Evolutionary conservation across 129 eudicot species (phyloP).

Genomic region (Sambucus nigra): DNA sequence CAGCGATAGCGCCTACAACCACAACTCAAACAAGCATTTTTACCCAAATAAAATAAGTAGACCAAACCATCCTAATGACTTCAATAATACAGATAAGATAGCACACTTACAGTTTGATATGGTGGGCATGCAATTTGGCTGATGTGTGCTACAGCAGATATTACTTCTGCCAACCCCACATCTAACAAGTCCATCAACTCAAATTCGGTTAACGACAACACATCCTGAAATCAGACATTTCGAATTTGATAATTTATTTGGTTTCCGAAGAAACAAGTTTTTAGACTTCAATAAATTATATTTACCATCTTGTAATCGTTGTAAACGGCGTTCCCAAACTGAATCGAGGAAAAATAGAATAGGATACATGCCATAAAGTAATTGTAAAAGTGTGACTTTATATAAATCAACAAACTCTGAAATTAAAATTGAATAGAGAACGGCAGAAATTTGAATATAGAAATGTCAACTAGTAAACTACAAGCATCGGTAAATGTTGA

Average conservation of each 20-base stretch:
- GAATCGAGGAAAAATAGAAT: not conserved
- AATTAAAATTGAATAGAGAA: no score
- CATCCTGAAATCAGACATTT: conserved; percentile 47
- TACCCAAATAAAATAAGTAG: not conserved
- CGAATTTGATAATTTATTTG: not conserved
- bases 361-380: no score
- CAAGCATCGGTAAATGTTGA: no score
- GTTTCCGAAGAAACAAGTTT: not conserved
- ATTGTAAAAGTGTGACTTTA: no score
- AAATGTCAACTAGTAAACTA: no score
- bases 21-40: conserved; percentile 12
- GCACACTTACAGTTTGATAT: conserved; percentile 45
- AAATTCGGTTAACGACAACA: conserved; percentile 63
- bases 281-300: not conserved
- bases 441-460: no score
- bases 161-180: conserved; percentile 48
- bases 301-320: not conserved
- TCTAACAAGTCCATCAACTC: conserved; percentile 88
- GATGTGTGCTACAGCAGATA: conserved; percentile 45
- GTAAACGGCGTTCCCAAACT: not conserved
- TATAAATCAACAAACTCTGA: no score
- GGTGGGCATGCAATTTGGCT: conserved; percentile 67
- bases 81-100: not conserved
- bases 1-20: conserved; percentile 51
- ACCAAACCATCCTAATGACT: not conserved